phyloP scores from a whole-genome alignment of 805 yeast species.

The Saccharomyces jurei region DNA sequence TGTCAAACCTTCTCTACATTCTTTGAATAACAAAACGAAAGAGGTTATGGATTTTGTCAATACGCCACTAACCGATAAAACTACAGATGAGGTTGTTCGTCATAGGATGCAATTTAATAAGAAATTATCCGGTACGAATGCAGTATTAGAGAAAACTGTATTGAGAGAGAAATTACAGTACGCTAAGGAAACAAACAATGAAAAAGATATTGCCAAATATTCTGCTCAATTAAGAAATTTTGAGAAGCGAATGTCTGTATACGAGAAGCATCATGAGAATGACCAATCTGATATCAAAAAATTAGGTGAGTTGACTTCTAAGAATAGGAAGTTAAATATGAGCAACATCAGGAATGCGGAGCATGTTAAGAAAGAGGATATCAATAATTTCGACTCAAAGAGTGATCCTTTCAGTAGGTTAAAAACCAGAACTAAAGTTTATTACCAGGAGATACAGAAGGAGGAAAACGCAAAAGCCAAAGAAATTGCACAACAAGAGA shows the following conservation, averaged over 20 bases:
- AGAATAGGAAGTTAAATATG: conserved; percentile 77
- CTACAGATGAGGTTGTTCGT: conserved; percentile 71
- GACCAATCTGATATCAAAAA: conserved; percentile 36
- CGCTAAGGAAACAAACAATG: conserved; percentile 54
- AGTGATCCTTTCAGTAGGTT: conserved; percentile 85
- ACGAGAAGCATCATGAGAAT: conserved; percentile 33
- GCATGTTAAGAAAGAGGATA: conserved; percentile 48
- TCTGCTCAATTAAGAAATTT: conserved; percentile 40
- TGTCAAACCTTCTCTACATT: conserved; percentile 48
- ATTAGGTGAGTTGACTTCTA: conserved; percentile 67
- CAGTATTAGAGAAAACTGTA: conserved; percentile 66
- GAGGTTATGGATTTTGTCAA: conserved; percentile 57
- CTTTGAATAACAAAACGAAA: conserved; percentile 54
- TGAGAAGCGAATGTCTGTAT: conserved; percentile 31
- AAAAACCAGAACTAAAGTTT: conserved; percentile 78
- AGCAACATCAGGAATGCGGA: conserved; percentile 76
- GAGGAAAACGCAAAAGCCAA: conserved; percentile 54
- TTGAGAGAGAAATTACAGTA: conserved; percentile 67
- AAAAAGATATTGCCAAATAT: conserved; percentile 37
- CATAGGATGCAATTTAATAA: conserved; percentile 59
- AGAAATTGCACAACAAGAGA: conserved; percentile 43
- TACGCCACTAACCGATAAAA: conserved; percentile 59
- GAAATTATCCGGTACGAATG: conserved; percentile 54
- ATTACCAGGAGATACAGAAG: conserved; percentile 50
- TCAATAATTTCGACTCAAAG: conserved; percentile 36